These are phyloP conservation scores for Phytophthora crassamura DNA, from an alignment of 352 stramenopile genomes.

Conservation along the genomic window DNA sequence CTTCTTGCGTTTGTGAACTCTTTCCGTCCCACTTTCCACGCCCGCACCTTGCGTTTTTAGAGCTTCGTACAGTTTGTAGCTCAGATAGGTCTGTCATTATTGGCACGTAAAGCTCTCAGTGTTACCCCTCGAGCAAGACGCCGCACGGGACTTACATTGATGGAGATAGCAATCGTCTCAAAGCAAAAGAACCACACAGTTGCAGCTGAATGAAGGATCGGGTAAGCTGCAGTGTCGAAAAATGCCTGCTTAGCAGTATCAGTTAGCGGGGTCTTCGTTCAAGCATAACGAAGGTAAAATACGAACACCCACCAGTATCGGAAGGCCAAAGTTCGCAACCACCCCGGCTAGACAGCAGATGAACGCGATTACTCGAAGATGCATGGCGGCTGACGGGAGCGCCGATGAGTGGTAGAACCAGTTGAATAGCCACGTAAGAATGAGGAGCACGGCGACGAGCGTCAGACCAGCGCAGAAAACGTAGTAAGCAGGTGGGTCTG, in stretches of 20 bases:
- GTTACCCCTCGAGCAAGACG: no score
- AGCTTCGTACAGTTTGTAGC: constrained; percentile 39
- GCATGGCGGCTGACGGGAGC: constrained; percentile 17
- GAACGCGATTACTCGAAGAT: constrained; percentile 13
- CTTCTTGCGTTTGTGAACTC: constrained; percentile 18
- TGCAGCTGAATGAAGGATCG: constrained; percentile 28
- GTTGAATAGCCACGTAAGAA: constrained; percentile 47
- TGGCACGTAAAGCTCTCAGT: no score
- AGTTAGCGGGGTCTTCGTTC: no score
- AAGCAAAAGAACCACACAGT: constrained; percentile 53
- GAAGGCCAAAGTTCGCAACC: constrained; percentile 36
- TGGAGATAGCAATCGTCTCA: constrained; percentile 42
- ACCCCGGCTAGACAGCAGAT: constrained; percentile 25
- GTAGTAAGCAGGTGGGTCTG: constrained; percentile 45
- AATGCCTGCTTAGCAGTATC: constrained; percentile 16
- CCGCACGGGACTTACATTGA: constrained; percentile 29
- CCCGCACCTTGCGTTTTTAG: constrained; percentile 13
- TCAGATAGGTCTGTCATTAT: constrained; percentile 27
- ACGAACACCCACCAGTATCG: constrained; percentile 25
- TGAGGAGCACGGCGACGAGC: constrained; percentile 36
- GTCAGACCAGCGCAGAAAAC: constrained; percentile 54
- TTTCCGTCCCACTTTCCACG: constrained; percentile 3
- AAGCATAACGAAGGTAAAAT: no score
- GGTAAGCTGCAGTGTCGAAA: constrained; percentile 42
- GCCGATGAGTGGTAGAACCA: constrained; percentile 37